Base-by-base conservation (phyloP, 345 rosid species). In the Psidium friedrichsthalianum region DNA sequence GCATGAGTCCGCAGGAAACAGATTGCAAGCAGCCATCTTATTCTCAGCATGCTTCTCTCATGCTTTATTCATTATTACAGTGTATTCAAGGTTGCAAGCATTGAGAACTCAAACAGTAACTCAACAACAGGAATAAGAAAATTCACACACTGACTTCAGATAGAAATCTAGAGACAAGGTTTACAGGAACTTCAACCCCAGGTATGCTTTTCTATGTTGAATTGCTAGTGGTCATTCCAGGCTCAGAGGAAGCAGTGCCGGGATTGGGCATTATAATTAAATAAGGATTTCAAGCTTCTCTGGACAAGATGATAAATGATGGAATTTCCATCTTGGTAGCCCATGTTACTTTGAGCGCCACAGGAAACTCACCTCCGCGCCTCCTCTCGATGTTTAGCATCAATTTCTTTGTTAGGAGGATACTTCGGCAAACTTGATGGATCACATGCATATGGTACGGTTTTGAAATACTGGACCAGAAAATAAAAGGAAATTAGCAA, bases 351-450 rank as follows among this genome's bases (percentile, higher is more conserved):
- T 69, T 69, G 47, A 18, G 78, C 6, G 47, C 5, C 11, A 40
- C 29, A 52, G 29, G 29, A 53, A 83, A 74, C 59, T 87, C 53
- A 59, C 42, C 85, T 86, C 24, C 29, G 83, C 29, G 83, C 85
- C 58, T 87, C 89, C 40, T 87, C 85, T 24, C 87, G 84, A 29
- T 85, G 59, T 54, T 85, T 85, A 58, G 84, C 88, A 76, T 82
- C 90, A 10, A 87, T 87, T 85, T 87, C 89, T 83, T 85, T 87
- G 57, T 74, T 87, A 42, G 89, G 89, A 52, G 84, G 85, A 56
- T 85, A 87, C 85, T 82, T 82, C 14, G 89, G 89, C 87, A 87
- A 85, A 74, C 87, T 85, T 24, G 89, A 85, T 32, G 89, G 89
- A 24, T 85, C 87, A 76, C 89, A 87, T 54, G 87, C 89, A 76